Base-by-base conservation (phyloP, 257 asterid genomes). In the Catharanthus roseus region DNA sequence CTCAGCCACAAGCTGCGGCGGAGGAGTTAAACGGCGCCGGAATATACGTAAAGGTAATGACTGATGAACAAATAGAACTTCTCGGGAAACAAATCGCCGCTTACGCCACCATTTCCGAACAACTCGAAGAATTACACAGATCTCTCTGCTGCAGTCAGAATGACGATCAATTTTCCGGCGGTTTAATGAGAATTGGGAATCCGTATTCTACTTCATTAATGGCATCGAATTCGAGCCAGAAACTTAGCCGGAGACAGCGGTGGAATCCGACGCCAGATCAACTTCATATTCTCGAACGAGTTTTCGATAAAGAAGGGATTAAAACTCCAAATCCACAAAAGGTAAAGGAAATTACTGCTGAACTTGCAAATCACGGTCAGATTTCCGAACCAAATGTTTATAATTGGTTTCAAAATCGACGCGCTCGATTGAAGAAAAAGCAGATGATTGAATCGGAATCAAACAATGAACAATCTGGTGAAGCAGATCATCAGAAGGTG, bases 41-140 rank as follows among this genome's bases (percentile, higher is more conserved):
- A 61, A 61, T 60, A 7, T 61, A 15, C 19, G 28, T 90, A 62
- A 90, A 88, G 78, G 96, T 92, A 68, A 92, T 92, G 96, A 92
- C 90, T 0, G 96, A 91, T 53, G 96, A 93, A 75, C 99, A 93
- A 86, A 86, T 93, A 90, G 95, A 93, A 75, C 83, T 81, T 3
- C 91, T 93, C 41, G 85, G 95, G 34, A 88, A 88, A 83, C 97
- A 93, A 87, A 93, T 93, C 34, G 97, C 95, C 0, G 96, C 85
- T 10, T 93, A 88, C 69, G 87, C 88, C 72, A 80, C 90, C 74
- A 91, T 93, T 67, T 86, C 91, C 51, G 95, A 91, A 54, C 96
- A 88, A 72, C 97, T 93, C 55, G 90, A 86, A 38, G 89, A 88
- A 41, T 69, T 89, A 80, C 95, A 89, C 21, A 84, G 81, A 79